Conservation (phyloP, 805 yeast genomes). For the Blastobotrys americana region DNA sequence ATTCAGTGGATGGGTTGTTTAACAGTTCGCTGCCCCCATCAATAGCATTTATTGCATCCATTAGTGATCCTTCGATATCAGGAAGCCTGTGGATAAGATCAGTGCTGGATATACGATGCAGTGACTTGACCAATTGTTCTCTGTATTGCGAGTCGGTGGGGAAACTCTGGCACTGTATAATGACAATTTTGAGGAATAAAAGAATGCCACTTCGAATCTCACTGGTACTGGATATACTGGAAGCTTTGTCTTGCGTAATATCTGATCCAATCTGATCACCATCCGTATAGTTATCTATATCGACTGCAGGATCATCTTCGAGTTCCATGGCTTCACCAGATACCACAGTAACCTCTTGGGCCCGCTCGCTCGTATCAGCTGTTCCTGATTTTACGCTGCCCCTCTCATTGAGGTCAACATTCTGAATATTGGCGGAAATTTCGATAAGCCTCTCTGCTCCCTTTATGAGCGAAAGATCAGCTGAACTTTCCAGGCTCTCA, state of each 20-base stretch:
- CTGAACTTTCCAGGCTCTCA: conserved; percentile 11
- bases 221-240: conserved; percentile 1
- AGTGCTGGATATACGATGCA: conserved; percentile 3
- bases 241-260: no score
- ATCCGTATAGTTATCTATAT: no score
- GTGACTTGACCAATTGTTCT: conserved; percentile 8
- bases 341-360: no score
- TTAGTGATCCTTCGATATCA: not conserved
- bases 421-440: conserved; percentile 4
- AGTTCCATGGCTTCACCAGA: conserved; percentile 2
- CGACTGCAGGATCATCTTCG: not conserved
- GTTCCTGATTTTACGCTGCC: no score
- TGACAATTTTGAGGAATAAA: conserved; percentile 22
- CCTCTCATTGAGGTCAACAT: no score
- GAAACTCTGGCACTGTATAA: conserved; percentile 21
- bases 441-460: conserved; percentile 16
- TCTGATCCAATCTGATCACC: no score
- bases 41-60: not conserved
- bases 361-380: no score
- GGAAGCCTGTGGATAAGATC: not conserved
- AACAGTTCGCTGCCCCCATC: not conserved
- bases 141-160: conserved; percentile 2
- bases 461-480: conserved; percentile 10
- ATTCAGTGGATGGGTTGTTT: not conserved
- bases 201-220: conserved; percentile 17